Evolutionary conservation across 2,329 filamentous ascomycete species (phyloP), one percentile per base, ranked within the genome.

Genomic region (Fusarium luffae): DNA sequence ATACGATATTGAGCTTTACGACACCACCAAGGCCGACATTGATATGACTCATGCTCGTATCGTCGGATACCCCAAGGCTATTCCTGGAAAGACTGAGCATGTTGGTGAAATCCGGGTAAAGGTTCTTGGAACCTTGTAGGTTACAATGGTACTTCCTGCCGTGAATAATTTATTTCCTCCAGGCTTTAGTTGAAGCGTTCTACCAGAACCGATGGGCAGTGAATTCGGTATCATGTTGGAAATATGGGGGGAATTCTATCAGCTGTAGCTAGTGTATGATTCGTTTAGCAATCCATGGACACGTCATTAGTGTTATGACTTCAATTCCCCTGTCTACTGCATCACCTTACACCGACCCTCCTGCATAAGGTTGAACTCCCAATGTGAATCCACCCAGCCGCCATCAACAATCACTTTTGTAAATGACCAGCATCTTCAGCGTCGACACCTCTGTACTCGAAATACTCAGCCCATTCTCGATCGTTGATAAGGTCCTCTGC

Each of bases 381-480:
- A n/a, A 4, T 11, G 9, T 11, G 9, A n/a, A n/a, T n/a, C 18
- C 9, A 37, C 6, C n/a, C 1, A 0, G 9, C 5, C 11, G 5
- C 34, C 34, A 37, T n/a, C 1, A n/a, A n/a, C 10, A 3, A 12
- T 37, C 11, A n/a, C 5, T 12, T 12, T 6, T 37, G 34, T 12
- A 37, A 37, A 11, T 37, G 18, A n/a, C 11, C 13, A 25, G 16
- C 37, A 23, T 69, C 66, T 12, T 66, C 66, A 2, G 66, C 66
- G 48, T 80, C 78, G 21, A 82, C 66, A 0, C 79, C 81, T 30
- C 80, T 68, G 46, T 76, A 82, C 59, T 81, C 79, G 59, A 82
- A 82, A 21, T 77, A 82, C 54, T 71, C 54, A 30, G 63, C 78
- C 78, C 77, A 80, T 56, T 81, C 75, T 5, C 55, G 34, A 56